Evolutionary conservation across 2,329 filamentous ascomycete genomes (phyloP).

Genomic region (Cladosporium oxysporum): DNA sequence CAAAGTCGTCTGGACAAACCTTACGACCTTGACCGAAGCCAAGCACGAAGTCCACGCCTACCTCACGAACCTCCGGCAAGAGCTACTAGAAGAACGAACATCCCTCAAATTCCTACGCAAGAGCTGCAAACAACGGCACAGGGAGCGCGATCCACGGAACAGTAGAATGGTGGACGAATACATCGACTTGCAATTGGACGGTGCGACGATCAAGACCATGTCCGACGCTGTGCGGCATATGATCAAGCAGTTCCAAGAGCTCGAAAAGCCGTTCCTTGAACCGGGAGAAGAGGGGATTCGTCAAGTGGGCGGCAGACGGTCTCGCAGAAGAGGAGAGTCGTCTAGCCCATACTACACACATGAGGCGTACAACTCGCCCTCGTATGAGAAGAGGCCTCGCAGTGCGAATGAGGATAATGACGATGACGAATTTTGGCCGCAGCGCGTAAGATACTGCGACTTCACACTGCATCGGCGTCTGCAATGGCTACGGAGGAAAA

Average conservation of each 20-base stretch:
- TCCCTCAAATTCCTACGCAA: constrained; percentile 36
- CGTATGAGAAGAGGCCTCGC: constrained; percentile 31
- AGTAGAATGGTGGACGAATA: constrained; percentile 23
- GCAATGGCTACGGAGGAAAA: constrained; percentile 42
- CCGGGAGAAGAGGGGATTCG: constrained; percentile 30
- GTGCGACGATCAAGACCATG: constrained; percentile 40
- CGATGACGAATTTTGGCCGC: constrained; percentile 36
- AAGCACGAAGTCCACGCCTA: constrained; percentile 42
- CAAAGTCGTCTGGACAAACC: constrained; percentile 44
- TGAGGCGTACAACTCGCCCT: constrained; percentile 33
- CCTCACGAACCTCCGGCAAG: constrained; percentile 44
- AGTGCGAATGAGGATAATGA: constrained; percentile 32
- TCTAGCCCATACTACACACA: constrained; percentile 31
- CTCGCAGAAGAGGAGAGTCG: constrained; percentile 26
- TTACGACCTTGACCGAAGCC: constrained; percentile 41
- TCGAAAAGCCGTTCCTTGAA: constrained; percentile 44
- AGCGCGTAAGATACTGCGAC: constrained; percentile 37
- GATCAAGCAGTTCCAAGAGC: constrained; percentile 38
- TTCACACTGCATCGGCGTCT: constrained; percentile 39
- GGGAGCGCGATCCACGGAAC: constrained; percentile 27
- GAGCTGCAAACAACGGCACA: constrained; percentile 10
- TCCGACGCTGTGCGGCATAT: constrained; percentile 39
- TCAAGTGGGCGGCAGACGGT: constrained; percentile 25
- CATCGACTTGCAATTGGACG: constrained; percentile 34
- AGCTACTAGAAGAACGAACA: constrained; percentile 43